Evolutionary conservation across 805 yeast species (phyloP), one percentile per base, ranked within the genome.

Genomic region (Jamesozyma lodderae): DNA sequence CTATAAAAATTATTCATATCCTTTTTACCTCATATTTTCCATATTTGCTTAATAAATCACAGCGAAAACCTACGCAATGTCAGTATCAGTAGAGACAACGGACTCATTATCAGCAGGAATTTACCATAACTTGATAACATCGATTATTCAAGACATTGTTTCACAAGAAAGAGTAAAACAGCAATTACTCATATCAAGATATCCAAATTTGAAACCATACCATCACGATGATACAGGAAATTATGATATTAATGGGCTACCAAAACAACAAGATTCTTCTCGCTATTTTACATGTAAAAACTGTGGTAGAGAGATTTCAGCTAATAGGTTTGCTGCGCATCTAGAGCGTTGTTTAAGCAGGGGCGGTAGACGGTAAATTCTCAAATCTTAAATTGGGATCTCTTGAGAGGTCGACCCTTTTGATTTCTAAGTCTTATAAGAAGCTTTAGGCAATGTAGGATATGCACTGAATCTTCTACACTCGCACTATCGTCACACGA

Each of bases 261-360:
- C 56, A 3, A 59, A 57, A 31, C 53, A 47, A 28, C 59, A 51
- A 35, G 63, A 59, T 30, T 55, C 59, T 4, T 54, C 63, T 11
- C 51, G 49, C 20, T 86, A 87, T 58, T 84, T 86, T 50, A 73
- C 67, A 40, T 90, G 98, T 62, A 69, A 71, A 4, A 81, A 82
- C 47, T 90, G 98, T 60, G 78, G 75, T 15, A 68, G 98, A 40
- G 85, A 80, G 51, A 81, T 90, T 6, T 90, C 95, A 0, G 95
- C 95, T 1, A 81, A 84, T 27, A 67, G 98, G 41, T 88, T 85
- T 68, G 96, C 97, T 2, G 87, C 84, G 30, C 98, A 90, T 61
- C 70, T 90, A 22, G 94, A 87, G 55, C 77, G 95, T 50, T 90
- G 98, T 56, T 60, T 87, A 18, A 84, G 85, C 31, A 82, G 96